Conservation (phyloP, 176 grass and related monocot species). For the Pontederia paniculata region DNA sequence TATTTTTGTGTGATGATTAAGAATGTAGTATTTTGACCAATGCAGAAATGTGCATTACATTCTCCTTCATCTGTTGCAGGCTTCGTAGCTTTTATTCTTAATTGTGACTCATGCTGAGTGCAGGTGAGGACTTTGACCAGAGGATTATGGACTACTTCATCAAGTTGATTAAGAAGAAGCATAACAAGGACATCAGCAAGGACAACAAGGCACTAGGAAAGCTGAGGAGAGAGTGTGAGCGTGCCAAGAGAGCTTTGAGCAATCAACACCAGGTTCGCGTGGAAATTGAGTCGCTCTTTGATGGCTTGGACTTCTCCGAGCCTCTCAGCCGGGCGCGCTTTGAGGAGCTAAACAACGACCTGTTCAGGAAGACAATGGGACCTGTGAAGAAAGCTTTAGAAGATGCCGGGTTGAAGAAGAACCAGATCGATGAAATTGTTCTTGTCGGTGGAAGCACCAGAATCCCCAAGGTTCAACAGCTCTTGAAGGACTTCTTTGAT, state of each 20-base stretch:
- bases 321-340: conserved; percentile 45
- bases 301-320: conserved; percentile 57
- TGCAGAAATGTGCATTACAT: background rate
- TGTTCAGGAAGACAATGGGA: conserved; percentile 70
- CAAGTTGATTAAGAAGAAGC: conserved; percentile 49
- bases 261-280: conserved; percentile 56
- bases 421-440: conserved; percentile 49
- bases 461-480: conserved; percentile 73
- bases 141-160: conserved; percentile 68
- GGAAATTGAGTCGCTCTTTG: conserved; percentile 43
- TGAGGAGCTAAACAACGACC: conserved; percentile 58
- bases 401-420: conserved; percentile 44
- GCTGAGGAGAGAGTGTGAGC: conserved; percentile 54
- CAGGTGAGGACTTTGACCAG: conserved; percentile 74
- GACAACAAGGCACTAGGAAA: conserved; percentile 43
- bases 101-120: background rate
- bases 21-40: too few species aligned
- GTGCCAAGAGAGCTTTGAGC: conserved; percentile 55
- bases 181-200: conserved; percentile 44
- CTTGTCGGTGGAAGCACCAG: conserved; percentile 73
- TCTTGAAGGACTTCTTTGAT: conserved; percentile 53
- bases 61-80: conserved; percentile 4
- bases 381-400: conserved; percentile 69
- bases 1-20: too few species aligned
- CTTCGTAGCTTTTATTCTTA: background rate